phyloP scores from a whole-genome alignment of 768 basidiomycete species.

The Tulasnella calospora region DNA sequence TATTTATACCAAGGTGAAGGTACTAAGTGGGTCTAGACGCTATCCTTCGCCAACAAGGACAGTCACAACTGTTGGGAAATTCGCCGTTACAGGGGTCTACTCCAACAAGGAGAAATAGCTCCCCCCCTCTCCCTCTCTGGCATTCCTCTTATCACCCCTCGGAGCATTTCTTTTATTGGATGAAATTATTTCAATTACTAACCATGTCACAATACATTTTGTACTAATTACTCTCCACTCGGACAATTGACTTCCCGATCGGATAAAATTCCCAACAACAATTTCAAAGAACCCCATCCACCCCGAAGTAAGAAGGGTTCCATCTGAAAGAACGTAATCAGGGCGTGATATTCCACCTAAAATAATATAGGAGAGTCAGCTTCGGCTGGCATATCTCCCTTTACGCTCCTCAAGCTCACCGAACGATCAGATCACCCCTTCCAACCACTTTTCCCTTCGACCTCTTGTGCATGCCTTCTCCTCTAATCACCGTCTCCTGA shows the following conservation, averaged over 20 bases:
- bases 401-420: slow-evolving; percentile 41
- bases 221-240: not conserved
- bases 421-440: slow-evolving; percentile 55
- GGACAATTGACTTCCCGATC: not conserved
- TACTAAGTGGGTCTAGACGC: no score
- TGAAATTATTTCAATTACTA: no score
- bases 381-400: not conserved
- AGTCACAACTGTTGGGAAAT: no score
- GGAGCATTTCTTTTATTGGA: no score
- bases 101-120: no score
- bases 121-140: no score
- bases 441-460: slow-evolving; percentile 49
- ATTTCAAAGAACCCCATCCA: no score
- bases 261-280: slow-evolving; percentile 13
- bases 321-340: slow-evolving; percentile 24
- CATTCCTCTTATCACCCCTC: no score
- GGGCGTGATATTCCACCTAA: slow-evolving; percentile 29
- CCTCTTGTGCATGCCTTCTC: slow-evolving; percentile 63
- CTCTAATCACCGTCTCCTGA: slow-evolving; percentile 49
- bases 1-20: no score
- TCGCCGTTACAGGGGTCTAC: no score
- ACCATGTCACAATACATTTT: no score
- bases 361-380: not conserved
- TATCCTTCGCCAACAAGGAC: no score
- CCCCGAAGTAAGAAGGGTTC: not conserved